Base-by-base conservation (phyloP, 306 rosid genomes). In the Dryas drummondii region DNA sequence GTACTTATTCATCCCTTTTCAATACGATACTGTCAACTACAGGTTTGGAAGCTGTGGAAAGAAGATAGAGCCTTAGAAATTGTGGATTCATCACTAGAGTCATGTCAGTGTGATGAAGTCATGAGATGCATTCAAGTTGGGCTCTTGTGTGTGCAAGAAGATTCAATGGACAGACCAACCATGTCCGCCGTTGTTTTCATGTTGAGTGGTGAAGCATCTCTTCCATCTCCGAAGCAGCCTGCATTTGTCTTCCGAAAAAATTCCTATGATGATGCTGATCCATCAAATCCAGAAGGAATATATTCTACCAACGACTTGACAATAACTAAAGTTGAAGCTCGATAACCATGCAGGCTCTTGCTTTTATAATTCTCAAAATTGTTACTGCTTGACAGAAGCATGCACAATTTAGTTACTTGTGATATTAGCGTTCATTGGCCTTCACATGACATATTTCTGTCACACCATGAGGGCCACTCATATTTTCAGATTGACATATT, bases 111-210 rank as follows among this genome's bases (percentile, higher is more conserved):
- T 8, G 50, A 48, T 50, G 91, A 88, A 74, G 78, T 82, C n/a
- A 41, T 76, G 46, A 85, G 87, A 84, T 92, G 96, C 84, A 63
- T 90, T n/a, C 93, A 88, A 58, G 84, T 88, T 53, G 91, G 90
- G 14, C 88, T 92, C 37, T 70, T 88, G 42, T 90, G 97, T 32
- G 86, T 88, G 4, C 90, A 88, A 69, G 96, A 92, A 48, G 66
- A 84, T 67, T 77, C 88, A n/a, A 47, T 5, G 16, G 91, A 91
- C 5, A 78, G 91, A 15, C 96, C 93, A 5, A 78, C 84, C 56
- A 92, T 90, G 96, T 73, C 89, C 26, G 14, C 72, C 2, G 83
- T 90, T 48, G 79, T 90, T 59, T 83, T 85, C 48, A 88, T 92
- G 96, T 64, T 92, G 81, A 79, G 79, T 3, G 87, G 55, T n/a